phyloP scores from a whole-genome alignment of 1,139 yeast genomes.

The Yamadazyma conglobata region DNA sequence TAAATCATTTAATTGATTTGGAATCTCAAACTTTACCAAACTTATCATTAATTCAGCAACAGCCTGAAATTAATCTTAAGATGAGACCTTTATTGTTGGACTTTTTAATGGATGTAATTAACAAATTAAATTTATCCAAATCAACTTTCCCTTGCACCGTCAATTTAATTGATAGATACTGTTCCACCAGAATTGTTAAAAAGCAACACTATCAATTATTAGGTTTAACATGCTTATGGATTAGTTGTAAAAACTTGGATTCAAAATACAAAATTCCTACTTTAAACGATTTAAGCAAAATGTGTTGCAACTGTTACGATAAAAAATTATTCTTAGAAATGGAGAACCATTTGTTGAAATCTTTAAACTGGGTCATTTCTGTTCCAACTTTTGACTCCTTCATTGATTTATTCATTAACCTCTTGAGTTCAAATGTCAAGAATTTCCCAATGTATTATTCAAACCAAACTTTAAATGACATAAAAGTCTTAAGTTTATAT shows the following conservation, averaged over 20 bases:
- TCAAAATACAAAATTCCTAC: constrained; percentile 64
- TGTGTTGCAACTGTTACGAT: constrained; percentile 63
- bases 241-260: constrained; percentile 69
- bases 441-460: constrained; percentile 1
- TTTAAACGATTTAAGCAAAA: constrained; percentile 50
- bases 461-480: constrained; percentile 28
- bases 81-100: constrained; percentile 52
- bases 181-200: constrained; percentile 47
- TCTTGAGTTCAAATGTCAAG: constrained; percentile 5
- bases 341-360: constrained; percentile 64
- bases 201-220: constrained; percentile 61
- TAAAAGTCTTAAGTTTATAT: constrained; percentile 55
- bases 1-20: constrained; percentile 33
- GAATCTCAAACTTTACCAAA: constrained; percentile 36
- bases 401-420: constrained; percentile 50
- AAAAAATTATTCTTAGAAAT: constrained; percentile 60
- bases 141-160: constrained; percentile 55
- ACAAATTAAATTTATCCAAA: constrained; percentile 45
- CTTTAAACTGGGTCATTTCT: constrained; percentile 54
- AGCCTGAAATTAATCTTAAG: constrained; percentile 48
- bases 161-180: constrained; percentile 51
- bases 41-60: constrained; percentile 43
- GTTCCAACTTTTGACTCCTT: constrained; percentile 61
- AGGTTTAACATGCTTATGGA: constrained; percentile 73
- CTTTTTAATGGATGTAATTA: constrained; percentile 52